phyloP scores from a whole-genome alignment of 2,329 filamentous ascomycete genomes.

The Neodidymelliopsis sp. region DNA sequence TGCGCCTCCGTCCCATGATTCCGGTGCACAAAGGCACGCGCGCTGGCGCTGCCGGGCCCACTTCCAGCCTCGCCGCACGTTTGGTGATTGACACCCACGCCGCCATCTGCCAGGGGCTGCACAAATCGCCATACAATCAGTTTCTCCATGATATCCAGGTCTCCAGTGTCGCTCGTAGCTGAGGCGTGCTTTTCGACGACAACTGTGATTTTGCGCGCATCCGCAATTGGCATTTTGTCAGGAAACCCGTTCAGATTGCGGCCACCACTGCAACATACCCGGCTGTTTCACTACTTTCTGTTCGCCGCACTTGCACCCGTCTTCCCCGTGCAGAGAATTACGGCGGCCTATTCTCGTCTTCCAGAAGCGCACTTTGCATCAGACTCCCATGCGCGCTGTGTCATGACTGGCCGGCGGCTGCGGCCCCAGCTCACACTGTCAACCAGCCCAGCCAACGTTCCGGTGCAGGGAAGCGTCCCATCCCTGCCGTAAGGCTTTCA shows the following conservation, averaged over 20 bases:
- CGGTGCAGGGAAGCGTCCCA: slow-evolving; percentile 38
- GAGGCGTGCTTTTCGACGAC: no score
- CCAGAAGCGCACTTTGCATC: slow-evolving; percentile 38
- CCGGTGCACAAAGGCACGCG: slow-evolving; percentile 30
- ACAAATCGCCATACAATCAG: slow-evolving; percentile 10
- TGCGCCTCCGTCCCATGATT: slow-evolving; percentile 36
- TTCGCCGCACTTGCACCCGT: slow-evolving; percentile 25
- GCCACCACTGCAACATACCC: slow-evolving; percentile 35
- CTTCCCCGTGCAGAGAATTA: slow-evolving; percentile 28
- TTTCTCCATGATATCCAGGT: no score
- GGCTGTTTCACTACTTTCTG: slow-evolving; percentile 44
- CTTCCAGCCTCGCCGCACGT: slow-evolving; percentile 36
- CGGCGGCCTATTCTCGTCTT: slow-evolving; percentile 42
- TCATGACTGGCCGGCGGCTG: slow-evolving; percentile 41
- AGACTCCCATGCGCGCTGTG: slow-evolving; percentile 35
- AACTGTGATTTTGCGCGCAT: no score
- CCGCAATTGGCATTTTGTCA: background rate
- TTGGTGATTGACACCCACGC: slow-evolving; percentile 26
- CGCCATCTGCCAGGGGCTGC: slow-evolving; percentile 6
- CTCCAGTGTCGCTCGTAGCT: no score
- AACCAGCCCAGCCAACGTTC: slow-evolving; percentile 35
- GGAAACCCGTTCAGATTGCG: slow-evolving; percentile 32
- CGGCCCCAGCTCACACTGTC: slow-evolving; percentile 37
- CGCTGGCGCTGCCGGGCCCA: slow-evolving; percentile 39
- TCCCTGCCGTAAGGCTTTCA: slow-evolving; percentile 37